Evolutionary conservation across 148 eudicot genomes (phyloP).

Genomic region (Amaranthus hypochondriacus): DNA sequence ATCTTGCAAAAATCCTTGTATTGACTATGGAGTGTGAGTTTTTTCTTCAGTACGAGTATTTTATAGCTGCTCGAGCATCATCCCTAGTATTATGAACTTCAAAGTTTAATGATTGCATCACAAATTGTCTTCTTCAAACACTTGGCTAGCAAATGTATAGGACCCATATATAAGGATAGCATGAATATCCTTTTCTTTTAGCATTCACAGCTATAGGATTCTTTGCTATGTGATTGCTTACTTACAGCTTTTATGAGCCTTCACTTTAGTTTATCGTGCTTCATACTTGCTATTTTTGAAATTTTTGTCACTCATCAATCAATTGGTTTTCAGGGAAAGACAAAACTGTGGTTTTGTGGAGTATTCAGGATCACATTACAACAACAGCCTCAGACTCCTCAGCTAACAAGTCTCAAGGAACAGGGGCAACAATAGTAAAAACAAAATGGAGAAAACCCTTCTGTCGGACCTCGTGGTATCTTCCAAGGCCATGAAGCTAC

Average conservation of each 20-base stretch:
- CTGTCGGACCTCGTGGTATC: slow-evolving; percentile 80
- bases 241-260: background rate
- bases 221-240: background rate
- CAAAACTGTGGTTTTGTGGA: slow-evolving; percentile 84
- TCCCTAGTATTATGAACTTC: background rate
- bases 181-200: background rate
- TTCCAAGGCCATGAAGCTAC: slow-evolving; percentile 90
- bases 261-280: background rate
- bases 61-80: background rate
- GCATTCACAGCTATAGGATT: background rate
- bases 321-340: slow-evolving; percentile 61
- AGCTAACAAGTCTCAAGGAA: slow-evolving; percentile 47
- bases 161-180: background rate
- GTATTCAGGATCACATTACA: slow-evolving; percentile 87
- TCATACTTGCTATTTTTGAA: background rate
- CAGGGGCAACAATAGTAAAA: slow-evolving; percentile 60
- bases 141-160: background rate
- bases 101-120: background rate
- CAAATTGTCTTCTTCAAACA: background rate
- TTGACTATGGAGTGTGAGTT: background rate
- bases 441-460: slow-evolving; percentile 59
- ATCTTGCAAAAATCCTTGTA: background rate
- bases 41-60: no score
- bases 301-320: slow-evolving; percentile 5
- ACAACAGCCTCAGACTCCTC: slow-evolving; percentile 58